A percentile compares a stretch with the other conserved stretches of the same genome.
These are phyloP conservation scores for Lodderomyces beijingensis DNA, from an alignment of 1,139 yeast genomes.

Conservation along the genomic window DNA sequence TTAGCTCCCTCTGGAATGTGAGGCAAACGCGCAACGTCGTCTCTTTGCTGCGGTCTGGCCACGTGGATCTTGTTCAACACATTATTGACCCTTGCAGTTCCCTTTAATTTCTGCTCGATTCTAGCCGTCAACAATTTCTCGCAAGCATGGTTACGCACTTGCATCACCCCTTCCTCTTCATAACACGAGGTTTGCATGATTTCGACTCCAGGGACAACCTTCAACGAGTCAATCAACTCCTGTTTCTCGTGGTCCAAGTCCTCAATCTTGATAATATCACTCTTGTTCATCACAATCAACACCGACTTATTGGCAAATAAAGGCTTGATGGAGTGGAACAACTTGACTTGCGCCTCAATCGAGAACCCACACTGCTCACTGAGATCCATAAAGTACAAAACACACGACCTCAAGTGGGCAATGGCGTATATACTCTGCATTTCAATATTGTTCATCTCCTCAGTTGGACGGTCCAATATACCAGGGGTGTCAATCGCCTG, in stretches of 20 bases:
- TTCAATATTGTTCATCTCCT: constrained; percentile 98
- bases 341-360: constrained; percentile 93
- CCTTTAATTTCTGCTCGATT: constrained; percentile 94
- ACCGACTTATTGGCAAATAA: constrained; percentile 95
- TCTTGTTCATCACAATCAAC: constrained; percentile 90
- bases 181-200: constrained; percentile 90
- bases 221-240: constrained; percentile 60
- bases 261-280: constrained; percentile 82
- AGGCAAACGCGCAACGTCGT: constrained; percentile 75
- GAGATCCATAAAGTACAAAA: constrained; percentile 94
- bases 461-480: constrained; percentile 96
- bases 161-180: constrained; percentile 93
- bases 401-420: constrained; percentile 96
- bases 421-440: constrained; percentile 98
- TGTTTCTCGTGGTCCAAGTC: constrained; percentile 78
- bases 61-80: constrained; percentile 95
- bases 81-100: constrained; percentile 81
- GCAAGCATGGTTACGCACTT: constrained; percentile 94
- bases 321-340: constrained; percentile 95
- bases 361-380: constrained; percentile 99
- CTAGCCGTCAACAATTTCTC: constrained; percentile 93
- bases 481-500: constrained; percentile 99
- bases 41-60: constrained; percentile 85
- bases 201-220: constrained; percentile 75
- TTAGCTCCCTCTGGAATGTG: constrained; percentile 75